Percentiles rank a stretch among this genome's conserved stretches.
Evolutionary conservation across 2,329 filamentous ascomycete genomes (phyloP).

Genomic region (Teratosphaeria nubilosa): DNA sequence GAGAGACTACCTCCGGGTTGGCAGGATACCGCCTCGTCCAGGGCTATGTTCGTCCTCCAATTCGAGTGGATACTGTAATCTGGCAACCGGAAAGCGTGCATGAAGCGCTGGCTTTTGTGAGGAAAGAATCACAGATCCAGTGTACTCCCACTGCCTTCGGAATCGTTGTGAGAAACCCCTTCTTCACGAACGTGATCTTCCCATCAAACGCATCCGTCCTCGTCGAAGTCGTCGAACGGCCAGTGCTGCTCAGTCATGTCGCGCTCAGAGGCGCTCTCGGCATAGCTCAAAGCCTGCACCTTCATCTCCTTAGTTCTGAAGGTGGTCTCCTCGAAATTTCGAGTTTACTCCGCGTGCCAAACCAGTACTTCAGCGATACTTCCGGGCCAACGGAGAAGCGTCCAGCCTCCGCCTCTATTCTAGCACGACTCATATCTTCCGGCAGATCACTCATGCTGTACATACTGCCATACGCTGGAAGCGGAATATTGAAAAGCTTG

Average conservation of each 20-base stretch:
- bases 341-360: slow-evolving; percentile 18
- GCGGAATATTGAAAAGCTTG: slow-evolving; percentile 15
- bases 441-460: slow-evolving; percentile 22
- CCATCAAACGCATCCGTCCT: slow-evolving; percentile 21
- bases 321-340: slow-evolving; percentile 19
- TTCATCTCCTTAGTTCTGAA: too few species aligned
- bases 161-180: too few species aligned
- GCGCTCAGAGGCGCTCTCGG: slow-evolving; percentile 12
- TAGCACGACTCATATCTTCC: neutral
- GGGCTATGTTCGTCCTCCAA: too few species aligned
- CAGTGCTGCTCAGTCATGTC: slow-evolving; percentile 9
- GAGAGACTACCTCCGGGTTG: too few species aligned
- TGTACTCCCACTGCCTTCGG: too few species aligned
- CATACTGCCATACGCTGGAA: slow-evolving; percentile 22
- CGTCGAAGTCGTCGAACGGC: slow-evolving; percentile 23
- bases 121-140: too few species aligned
- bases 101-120: too few species aligned
- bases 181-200: too few species aligned
- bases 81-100: too few species aligned
- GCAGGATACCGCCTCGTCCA: too few species aligned
- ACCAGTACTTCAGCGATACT: slow-evolving; percentile 21
- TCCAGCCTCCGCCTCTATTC: neutral
- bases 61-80: too few species aligned
- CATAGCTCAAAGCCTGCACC: slow-evolving; percentile 10
- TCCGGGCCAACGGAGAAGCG: slow-evolving; percentile 25